Conservation (phyloP, 805 yeast species). For the Metschnikowia continentalis region DNA sequence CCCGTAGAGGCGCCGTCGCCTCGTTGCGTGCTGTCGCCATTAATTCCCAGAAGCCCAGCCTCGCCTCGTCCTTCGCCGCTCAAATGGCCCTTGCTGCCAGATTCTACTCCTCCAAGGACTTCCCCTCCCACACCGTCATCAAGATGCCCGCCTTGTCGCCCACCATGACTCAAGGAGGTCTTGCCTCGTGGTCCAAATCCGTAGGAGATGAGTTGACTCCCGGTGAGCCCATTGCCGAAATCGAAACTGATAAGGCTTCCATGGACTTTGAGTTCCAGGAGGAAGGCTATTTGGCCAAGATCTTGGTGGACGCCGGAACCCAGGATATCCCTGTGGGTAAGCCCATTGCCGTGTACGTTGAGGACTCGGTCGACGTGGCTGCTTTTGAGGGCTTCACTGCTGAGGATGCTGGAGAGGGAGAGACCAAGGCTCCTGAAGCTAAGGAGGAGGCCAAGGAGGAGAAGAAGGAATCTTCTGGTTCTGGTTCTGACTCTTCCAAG, state of each 20-base stretch:
- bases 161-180: conserved; percentile 95
- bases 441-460: conserved; percentile 32
- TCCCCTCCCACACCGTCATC: conserved; percentile 82
- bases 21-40: conserved; percentile 24
- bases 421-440: conserved; percentile 42
- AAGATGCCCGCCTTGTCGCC: conserved; percentile 99
- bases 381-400: conserved; percentile 85
- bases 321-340: conserved; percentile 90
- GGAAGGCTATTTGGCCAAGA: conserved; percentile 89
- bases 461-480: conserved; percentile 14
- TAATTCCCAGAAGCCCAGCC: conserved; percentile 17
- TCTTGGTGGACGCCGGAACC: conserved; percentile 76
- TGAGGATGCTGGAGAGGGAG: conserved; percentile 66
- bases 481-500: conserved; percentile 20
- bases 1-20: conserved; percentile 28
- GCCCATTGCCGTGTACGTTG: conserved; percentile 96
- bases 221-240: conserved; percentile 94
- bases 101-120: conserved; percentile 44
- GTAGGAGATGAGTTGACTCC: conserved; percentile 86
- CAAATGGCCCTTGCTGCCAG: conserved; percentile 29
- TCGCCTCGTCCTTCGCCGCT: conserved; percentile 19
- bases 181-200: conserved; percentile 84
- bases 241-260: conserved; percentile 96
- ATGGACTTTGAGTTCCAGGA: conserved; percentile 99
- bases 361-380: conserved; percentile 74